Base-by-base conservation (phyloP, 768 basidiomycete species). In the Piloderma croceum region DNA sequence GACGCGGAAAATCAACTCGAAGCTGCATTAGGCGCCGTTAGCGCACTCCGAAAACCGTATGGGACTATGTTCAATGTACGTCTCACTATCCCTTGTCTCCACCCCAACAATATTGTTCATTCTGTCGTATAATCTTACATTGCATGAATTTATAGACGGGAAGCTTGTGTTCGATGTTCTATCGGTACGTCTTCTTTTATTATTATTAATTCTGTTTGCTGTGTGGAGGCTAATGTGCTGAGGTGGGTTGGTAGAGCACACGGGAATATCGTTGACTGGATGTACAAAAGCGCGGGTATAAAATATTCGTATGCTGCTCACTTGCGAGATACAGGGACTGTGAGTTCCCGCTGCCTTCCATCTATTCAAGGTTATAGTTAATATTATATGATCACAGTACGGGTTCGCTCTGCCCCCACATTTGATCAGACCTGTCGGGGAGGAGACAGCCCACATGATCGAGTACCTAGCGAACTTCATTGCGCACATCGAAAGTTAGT, bases 1-100 rank as follows among this genome's bases (percentile, higher is more conserved):
- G 84, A 86, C 48, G 81, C 80, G 1, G 87, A 90, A 58, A 80
- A 87, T 54, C 73, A 80, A 51, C 65, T 79, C 43, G 87, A 90
- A 58, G 84, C 80, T 6, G 80, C 77, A 5, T 61, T 79, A 3
- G 83, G 83, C 0, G 81, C 81, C 3, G 68, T 71, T 1, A 69
- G 74, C 31, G 79, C 83, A 5, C 62, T 81, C 34, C 68, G 64
- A 41, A 56, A 59, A 4, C 66, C 67, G 0, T 74, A 83, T 47
- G 83, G 82, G 2, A 76, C 73, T 3, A 33, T 56, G 1, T 87
- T 78, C 58, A 68, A 72, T 50, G 75, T 79, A 41, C 24, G 59
- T 49, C 12, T 18, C 9, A 7, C 13, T 15, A 12, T 23, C 18
- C 7, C 7, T n/a, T 36, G 41, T 17, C 21, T n/a, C 42, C 19